Evolutionary conservation across 1,139 yeast genomes (phyloP).

Genomic region (Candida glucosophila): DNA sequence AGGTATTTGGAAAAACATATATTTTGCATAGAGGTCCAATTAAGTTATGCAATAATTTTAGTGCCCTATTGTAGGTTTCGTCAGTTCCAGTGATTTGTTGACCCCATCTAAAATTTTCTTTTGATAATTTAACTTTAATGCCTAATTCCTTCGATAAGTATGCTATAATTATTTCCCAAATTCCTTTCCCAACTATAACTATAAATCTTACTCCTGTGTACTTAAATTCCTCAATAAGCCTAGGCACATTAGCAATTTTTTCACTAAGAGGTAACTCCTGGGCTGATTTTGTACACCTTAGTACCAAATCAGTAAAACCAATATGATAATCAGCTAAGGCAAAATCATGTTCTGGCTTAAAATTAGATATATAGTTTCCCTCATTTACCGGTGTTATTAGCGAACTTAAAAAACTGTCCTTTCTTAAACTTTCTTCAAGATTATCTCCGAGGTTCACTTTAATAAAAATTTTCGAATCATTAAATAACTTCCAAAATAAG

Average conservation of each 20-base stretch:
- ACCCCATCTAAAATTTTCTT: constrained; percentile 44
- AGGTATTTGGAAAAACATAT: constrained; percentile 66
- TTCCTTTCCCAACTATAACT: constrained; percentile 67
- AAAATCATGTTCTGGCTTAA: constrained; percentile 44
- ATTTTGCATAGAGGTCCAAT: constrained; percentile 14
- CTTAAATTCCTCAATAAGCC: constrained; percentile 39
- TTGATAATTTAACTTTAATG: constrained; percentile 12
- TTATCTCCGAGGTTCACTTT: constrained; percentile 10
- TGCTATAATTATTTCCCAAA: constrained; percentile 55
- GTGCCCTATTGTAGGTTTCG: constrained; percentile 10
- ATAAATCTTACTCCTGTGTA: constrained; percentile 30
- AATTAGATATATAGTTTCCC: constrained; percentile 51
- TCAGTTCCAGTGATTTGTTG: constrained; percentile 18
- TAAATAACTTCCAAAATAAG: constrained; percentile 60
- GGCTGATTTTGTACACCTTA: constrained; percentile 56
- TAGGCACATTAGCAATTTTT: constrained; percentile 47
- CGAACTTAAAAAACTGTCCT: constrained; percentile 8
- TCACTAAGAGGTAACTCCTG: constrained; percentile 46
- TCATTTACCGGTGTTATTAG: constrained; percentile 18
- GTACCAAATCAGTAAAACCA: constrained; percentile 68
- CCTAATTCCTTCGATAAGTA: constrained; percentile 11
- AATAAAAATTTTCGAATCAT: constrained; percentile 41
- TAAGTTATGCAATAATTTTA: constrained; percentile 10
- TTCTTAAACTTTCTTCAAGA: constrained; percentile 2
- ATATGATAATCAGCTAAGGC: constrained; percentile 36